A percentile compares a stretch with the other conserved stretches of the same genome.
Conservation (phyloP, 495 filamentous ascomycete genomes). For the Immersiella caudata region DNA sequence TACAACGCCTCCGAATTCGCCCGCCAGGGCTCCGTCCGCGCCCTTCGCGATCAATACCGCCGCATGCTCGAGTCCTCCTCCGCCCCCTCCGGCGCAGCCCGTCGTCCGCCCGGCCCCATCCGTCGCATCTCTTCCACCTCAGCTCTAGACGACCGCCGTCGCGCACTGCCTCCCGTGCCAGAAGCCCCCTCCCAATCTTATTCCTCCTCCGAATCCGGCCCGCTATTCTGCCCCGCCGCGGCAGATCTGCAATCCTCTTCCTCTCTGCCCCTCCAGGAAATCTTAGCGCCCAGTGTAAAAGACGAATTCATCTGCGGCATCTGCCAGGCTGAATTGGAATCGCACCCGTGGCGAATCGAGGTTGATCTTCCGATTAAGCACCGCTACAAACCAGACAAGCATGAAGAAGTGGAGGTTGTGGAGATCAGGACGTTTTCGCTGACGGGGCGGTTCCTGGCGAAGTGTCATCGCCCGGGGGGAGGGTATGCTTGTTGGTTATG, state of each 20-base stretch:
- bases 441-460: conserved; percentile 38
- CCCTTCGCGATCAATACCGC: conserved; percentile 42
- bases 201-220: conserved; percentile 15
- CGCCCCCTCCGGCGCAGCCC: not conserved
- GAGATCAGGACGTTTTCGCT: conserved; percentile 34
- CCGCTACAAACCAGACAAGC: not conserved
- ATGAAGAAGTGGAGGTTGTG: conserved; percentile 23
- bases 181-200: not conserved
- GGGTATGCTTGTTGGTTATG: conserved; percentile 41
- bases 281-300: not conserved
- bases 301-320: conserved; percentile 23
- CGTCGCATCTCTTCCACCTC: conserved; percentile 36
- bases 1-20: conserved; percentile 44
- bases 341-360: conserved; percentile 34
- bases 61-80: conserved; percentile 32
- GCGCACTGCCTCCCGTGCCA: not conserved
- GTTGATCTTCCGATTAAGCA: conserved; percentile 30
- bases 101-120: conserved; percentile 26
- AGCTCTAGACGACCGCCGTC: not conserved
- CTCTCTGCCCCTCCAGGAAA: conserved; percentile 7
- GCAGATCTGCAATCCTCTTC: conserved; percentile 29
- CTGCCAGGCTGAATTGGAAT: conserved; percentile 25
- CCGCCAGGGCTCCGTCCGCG: conserved; percentile 38
- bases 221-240: conserved; percentile 38
- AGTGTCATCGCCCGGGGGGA: conserved; percentile 38